phyloP scores from a whole-genome alignment of 805 yeast species.

The Zygosaccharomyces kombuchaensis region DNA sequence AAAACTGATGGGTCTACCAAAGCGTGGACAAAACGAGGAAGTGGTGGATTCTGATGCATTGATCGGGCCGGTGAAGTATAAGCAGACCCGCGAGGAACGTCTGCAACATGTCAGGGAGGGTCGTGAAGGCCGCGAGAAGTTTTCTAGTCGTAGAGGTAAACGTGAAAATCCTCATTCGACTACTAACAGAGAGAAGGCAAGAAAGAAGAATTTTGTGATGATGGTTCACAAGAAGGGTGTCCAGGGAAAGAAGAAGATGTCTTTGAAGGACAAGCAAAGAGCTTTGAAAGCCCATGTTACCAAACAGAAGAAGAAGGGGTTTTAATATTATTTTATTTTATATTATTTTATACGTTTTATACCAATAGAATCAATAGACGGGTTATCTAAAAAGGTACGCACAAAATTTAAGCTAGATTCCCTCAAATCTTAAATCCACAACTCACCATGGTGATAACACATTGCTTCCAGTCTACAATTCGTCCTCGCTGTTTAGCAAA shows the following conservation, averaged over 20 bases:
- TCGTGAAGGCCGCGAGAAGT: conserved; percentile 86
- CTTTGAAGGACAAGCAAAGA: conserved; percentile 86
- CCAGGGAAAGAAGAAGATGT: conserved; percentile 87
- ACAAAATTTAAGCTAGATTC: background rate
- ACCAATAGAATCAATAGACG: background rate
- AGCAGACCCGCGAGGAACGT: conserved; percentile 86
- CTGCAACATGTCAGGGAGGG: conserved; percentile 85
- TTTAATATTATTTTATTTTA: conserved; percentile 15
- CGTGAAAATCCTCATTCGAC: conserved; percentile 76
- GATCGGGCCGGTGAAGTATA: conserved; percentile 70
- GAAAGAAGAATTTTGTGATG: conserved; percentile 99
- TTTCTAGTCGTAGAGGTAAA: conserved; percentile 83
- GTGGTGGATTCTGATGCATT: conserved; percentile 73
- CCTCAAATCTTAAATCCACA: no score
- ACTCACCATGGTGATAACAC: no score
- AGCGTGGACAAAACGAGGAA: conserved; percentile 60
- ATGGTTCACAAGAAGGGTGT: conserved; percentile 93
- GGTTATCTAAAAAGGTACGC: background rate
- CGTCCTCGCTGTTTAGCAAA: conserved; percentile 33
- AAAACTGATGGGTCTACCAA: conserved; percentile 57
- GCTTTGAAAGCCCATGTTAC: conserved; percentile 79
- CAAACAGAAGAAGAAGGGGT: conserved; percentile 87
- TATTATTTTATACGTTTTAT: background rate
- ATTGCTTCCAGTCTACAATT: conserved; percentile 13
- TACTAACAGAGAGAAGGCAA: conserved; percentile 91